Evolutionary conservation across 192 early-diverging fungal species (phyloP), one percentile per base, ranked within the genome.

Genomic region (Diversispora eburnea): DNA sequence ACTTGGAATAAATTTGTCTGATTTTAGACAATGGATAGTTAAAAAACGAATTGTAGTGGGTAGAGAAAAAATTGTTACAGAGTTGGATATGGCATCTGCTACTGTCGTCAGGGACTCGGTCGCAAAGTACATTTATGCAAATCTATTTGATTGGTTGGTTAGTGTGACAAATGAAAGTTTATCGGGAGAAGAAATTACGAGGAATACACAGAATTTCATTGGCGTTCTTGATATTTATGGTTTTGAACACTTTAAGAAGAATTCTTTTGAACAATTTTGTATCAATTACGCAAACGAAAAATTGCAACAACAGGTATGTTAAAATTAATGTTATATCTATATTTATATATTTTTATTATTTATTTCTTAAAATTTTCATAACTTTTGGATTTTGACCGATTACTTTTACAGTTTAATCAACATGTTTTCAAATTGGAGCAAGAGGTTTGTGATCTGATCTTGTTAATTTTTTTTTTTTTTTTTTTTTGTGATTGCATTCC

Each of bases 231-330:
- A 99, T 88, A 99, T 99, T 75, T 99, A 98, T 77, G 97, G 94
- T 56, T 99, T 99, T 79, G 97, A 99, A 80, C 95, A 98, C 77
- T 99, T 99, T 80, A 92, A 94, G 83, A 97, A 95, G 84, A 99
- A 99, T 85, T 98, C 95, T 22, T 99, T 99, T 74, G 97, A 99
- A 84, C 97, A 99, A 86, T 98, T 98, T 81, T 99, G 97, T 87
- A 97, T 99, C 75, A 93, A 94, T 77, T 94, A 92, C 76, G 91
- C 95, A 74, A 97, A 97, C 81, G 98, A 99, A 81, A 99, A 99
- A 82, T 84, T 99, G 67, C 98, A 99, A 81, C 96, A 98, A 83
- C 92, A 82, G 72, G 81, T 82, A 74, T 75, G 6, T 72, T 3
- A 4, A 54, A 54, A 54, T 55, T 57, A 33, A 41, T 20, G 2